Percentiles rank a stretch among this genome's conserved stretches.
Conservation (phyloP, 352 stramenopile species). For the Blastocystis sp. region DNA sequence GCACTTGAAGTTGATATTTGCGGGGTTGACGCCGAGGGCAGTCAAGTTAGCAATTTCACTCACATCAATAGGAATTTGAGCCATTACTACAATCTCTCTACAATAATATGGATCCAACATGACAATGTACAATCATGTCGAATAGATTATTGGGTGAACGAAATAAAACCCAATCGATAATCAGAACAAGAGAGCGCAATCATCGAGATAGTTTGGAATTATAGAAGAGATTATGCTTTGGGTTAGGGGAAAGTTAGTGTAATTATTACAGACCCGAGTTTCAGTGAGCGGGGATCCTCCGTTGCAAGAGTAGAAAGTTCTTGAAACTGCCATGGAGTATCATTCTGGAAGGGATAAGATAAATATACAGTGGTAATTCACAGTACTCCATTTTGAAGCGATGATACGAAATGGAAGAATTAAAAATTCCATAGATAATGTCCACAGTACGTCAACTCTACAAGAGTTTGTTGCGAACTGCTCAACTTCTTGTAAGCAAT, state of each 20-base stretch:
- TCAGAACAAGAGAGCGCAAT: not conserved
- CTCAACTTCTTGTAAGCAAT: constrained; percentile 34
- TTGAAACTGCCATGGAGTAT: no score
- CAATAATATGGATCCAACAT: constrained; percentile 53
- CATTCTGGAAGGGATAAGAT: no score
- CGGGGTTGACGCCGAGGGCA: constrained; percentile 81
- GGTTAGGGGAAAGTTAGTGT: not conserved
- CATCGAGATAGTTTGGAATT: not conserved
- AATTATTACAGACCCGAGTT: no score
- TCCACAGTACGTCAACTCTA: constrained; percentile 27
- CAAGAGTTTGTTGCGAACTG: constrained; percentile 8
- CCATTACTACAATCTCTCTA: constrained; percentile 32
- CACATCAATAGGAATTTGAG: constrained; percentile 54
- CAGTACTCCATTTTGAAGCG: not conserved
- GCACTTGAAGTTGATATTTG: constrained; percentile 87
- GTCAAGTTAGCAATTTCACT: constrained; percentile 72
- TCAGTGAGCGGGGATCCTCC: no score
- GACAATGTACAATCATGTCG: not conserved
- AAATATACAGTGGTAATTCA: no score
- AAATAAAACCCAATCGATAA: not conserved
- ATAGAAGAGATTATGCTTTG: constrained; percentile 5
- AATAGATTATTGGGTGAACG: not conserved
- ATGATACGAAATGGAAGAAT: not conserved
- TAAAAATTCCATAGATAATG: constrained; percentile 25
- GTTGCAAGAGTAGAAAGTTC: no score